Base-by-base conservation (phyloP, 2,329 filamentous ascomycete genomes). In the Sordariomycetes sp. region DNA sequence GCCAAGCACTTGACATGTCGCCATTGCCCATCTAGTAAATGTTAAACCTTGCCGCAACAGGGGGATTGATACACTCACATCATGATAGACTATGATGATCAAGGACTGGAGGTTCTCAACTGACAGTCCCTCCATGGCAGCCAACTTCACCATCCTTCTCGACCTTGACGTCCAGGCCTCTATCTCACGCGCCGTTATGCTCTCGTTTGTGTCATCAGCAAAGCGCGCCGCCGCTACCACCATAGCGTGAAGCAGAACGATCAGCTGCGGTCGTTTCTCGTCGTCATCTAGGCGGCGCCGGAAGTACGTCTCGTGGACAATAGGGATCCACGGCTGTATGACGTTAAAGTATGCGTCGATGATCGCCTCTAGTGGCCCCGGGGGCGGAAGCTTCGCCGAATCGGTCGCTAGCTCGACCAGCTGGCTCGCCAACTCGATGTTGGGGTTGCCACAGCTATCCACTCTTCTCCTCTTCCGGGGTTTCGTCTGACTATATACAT, bases 321-420 rank as follows among this genome's bases (percentile, higher is more conserved):
- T 70, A 1, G 69, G 70, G 8, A 71, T 71, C 68, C 70, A 74
- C 10, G 71, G 72, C 45, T 74, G 71, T 5, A 73, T 65, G n/a
- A 65, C 57, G 6, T 62, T 61, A 58, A 74, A 73, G 58, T 73
- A 70, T 6, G 54, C 57, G 24, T 64, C 61, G 15, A 66, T 58
- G 1, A 63, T 25, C 10, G 63, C 59, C 17, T 63, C 64, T 8
- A 65, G 54, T 2, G 61, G 35, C 2, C 56, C 59, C 1, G 52
- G 52, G 8, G 59, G 54, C 4, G 63, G 63, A 12, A 64, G 54
- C n/a, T 57, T 66, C 17, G 65, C 64, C 6, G 67, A 59, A 12
- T 66, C 60, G 28, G 62, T 61, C n/a, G 65, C 60, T 15, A 68
- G 28, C 12, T 66, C 59, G 25, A 62, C 61, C 3, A 61, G 54